These are phyloP conservation scores for Paxillus rubicundulus DNA, from an alignment of 768 basidiomycete species.

Conservation along the genomic window DNA sequence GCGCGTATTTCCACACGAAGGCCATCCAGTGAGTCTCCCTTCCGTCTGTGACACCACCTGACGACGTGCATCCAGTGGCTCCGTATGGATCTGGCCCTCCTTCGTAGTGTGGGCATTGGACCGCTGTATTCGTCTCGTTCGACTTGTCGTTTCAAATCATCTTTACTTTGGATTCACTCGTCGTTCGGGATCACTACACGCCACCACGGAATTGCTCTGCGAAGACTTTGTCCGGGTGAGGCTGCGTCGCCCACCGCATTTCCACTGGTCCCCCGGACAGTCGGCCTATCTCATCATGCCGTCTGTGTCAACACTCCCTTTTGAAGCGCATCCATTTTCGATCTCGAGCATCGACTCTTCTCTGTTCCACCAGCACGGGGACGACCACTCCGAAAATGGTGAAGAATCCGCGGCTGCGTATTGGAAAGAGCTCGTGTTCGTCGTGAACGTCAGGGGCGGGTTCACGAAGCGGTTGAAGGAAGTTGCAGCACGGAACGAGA, in stretches of 20 bases:
- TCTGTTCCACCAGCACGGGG: slow-evolving; percentile 7
- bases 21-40: too few relatives aligned
- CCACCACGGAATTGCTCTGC: too few relatives aligned
- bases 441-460: slow-evolving; percentile 57
- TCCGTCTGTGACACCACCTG: too few relatives aligned
- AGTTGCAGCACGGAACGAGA: slow-evolving; percentile 26
- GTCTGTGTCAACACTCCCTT: slow-evolving; percentile 40
- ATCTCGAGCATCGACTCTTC: slow-evolving; percentile 44
- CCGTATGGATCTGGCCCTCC: too few relatives aligned
- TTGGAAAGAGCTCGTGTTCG: slow-evolving; percentile 50
- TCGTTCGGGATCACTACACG: too few relatives aligned
- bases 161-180: too few relatives aligned
- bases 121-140: too few relatives aligned
- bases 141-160: too few relatives aligned
- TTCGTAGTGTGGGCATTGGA: too few relatives aligned
- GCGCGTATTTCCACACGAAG: too few relatives aligned
- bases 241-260: slow-evolving; percentile 37
- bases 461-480: slow-evolving; percentile 52
- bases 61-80: too few relatives aligned
- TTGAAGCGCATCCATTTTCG: slow-evolving; percentile 63
- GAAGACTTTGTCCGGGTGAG: too few relatives aligned
- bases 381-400: background rate
- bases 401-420: background rate
- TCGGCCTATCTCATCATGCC: slow-evolving; percentile 52
- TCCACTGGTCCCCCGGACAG: slow-evolving; percentile 56